A percentile compares a stretch with the other conserved stretches of the same genome.
Evolutionary conservation across 2,329 filamentous ascomycete species (phyloP).

Genomic region (Epichloe scottii): DNA sequence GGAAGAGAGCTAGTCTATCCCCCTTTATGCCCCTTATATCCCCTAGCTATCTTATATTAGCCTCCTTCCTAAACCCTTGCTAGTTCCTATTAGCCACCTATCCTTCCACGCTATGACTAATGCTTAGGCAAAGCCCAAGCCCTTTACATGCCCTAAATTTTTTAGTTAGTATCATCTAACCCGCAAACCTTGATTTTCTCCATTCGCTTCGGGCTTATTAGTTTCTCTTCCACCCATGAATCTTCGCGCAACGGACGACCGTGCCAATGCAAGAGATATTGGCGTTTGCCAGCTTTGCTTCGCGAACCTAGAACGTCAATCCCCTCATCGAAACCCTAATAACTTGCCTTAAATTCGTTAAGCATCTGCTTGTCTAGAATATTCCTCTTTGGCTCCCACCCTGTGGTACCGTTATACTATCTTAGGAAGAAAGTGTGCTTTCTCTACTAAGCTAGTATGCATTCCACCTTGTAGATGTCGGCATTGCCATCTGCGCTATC

Average conservation of each 20-base stretch:
- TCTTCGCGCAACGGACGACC: slow-evolving; percentile 3
- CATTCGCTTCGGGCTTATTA: neutral
- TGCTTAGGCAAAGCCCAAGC: no score
- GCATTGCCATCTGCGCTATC: no score
- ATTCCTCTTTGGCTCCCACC: neutral
- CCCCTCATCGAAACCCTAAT: slow-evolving; percentile 2
- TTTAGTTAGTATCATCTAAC: no score
- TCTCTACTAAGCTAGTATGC: neutral
- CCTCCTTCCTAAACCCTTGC: no score
- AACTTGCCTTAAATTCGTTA: slow-evolving; percentile 1
- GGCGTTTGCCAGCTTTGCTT: neutral
- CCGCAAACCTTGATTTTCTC: no score
- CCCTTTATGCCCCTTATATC: no score
- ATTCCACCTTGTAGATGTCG: no score
- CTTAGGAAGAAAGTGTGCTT: neutral
- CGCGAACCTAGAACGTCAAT: slow-evolving; percentile 1
- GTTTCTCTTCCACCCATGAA: neutral
- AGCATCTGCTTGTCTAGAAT: slow-evolving; percentile 3
- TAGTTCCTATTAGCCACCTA: no score
- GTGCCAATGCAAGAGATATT: slow-evolving; percentile 5
- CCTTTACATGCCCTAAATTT: no score
- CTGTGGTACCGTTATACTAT: neutral
- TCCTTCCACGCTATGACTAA: no score
- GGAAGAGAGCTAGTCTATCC: no score
- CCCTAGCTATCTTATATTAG: no score